phyloP scores from a whole-genome alignment of 2,329 filamentous ascomycete species.

The Monosporascus sp. region DNA sequence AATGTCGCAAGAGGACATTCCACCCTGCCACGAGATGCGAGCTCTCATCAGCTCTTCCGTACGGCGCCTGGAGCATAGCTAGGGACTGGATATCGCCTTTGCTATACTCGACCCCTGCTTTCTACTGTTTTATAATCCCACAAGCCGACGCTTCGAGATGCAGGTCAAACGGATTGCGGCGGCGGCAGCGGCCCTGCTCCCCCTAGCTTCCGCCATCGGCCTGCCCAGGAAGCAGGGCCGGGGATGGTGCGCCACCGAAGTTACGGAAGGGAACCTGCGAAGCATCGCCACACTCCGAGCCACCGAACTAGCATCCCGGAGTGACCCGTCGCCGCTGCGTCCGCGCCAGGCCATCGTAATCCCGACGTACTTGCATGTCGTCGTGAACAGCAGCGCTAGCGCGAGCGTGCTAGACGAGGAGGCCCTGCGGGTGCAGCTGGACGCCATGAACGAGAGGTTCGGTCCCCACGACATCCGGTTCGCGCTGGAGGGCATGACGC shows the following conservation, averaged over 20 bases:
- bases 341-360: background rate
- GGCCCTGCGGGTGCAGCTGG: background rate
- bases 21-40: background rate
- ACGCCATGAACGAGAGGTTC: background rate
- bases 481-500: background rate
- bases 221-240: background rate
- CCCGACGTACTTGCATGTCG: slow-evolving; percentile 3
- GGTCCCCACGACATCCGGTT: slow-evolving; percentile 1
- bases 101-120: background rate
- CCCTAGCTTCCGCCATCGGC: background rate
- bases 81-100: background rate
- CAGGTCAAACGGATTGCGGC: background rate
- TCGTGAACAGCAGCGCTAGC: background rate
- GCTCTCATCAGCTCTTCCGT: background rate
- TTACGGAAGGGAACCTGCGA: background rate
- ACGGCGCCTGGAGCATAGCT: background rate
- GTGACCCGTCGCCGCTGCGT: background rate
- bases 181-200: background rate
- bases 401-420: background rate
- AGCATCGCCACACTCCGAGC: background rate
- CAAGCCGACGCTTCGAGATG: background rate
- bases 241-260: background rate
- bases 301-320: background rate
- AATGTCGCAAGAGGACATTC: background rate
- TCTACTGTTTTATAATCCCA: background rate